Conservation (phyloP, 495 filamentous ascomycete genomes). For the Talaromyces stipitatus region DNA sequence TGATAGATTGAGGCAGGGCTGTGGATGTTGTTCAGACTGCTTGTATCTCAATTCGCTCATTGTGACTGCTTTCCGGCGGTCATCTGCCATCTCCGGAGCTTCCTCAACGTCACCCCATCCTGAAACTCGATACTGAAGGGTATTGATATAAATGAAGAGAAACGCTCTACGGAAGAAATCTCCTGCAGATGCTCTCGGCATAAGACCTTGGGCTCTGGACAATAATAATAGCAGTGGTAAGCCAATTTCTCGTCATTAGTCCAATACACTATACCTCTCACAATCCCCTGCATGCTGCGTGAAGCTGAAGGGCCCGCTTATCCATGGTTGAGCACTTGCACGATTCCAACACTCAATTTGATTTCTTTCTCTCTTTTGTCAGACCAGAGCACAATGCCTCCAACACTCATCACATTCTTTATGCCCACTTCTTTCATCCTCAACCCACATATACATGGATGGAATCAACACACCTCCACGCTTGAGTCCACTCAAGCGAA, state of each 20-base stretch:
- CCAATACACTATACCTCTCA: background rate
- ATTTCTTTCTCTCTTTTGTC: background rate
- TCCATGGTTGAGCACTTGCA: background rate
- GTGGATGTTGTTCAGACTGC: background rate
- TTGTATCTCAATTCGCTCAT: background rate
- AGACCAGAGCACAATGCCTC: background rate
- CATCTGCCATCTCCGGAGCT: background rate
- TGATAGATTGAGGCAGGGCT: background rate
- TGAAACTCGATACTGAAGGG: background rate
- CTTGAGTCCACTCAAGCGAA: slow-evolving; percentile 20
- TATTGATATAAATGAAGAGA: slow-evolving; percentile 3
- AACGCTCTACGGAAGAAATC: background rate
- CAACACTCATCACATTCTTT: background rate
- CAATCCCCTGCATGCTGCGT: slow-evolving; percentile 5
- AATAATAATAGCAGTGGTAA: slow-evolving; percentile 2
- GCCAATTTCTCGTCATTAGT: background rate
- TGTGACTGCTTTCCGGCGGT: background rate
- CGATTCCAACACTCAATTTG: background rate
- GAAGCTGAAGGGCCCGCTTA: background rate
- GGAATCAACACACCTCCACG: slow-evolving; percentile 6
- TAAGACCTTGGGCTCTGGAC: slow-evolving; percentile 3
- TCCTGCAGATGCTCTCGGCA: slow-evolving; percentile 5
- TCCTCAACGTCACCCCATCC: background rate
- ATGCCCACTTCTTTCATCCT: background rate
- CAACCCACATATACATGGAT: slow-evolving; percentile 3